Evolutionary conservation across 1,284 basidiomycete species (phyloP).

Genomic region (Golubevia sp.): DNA sequence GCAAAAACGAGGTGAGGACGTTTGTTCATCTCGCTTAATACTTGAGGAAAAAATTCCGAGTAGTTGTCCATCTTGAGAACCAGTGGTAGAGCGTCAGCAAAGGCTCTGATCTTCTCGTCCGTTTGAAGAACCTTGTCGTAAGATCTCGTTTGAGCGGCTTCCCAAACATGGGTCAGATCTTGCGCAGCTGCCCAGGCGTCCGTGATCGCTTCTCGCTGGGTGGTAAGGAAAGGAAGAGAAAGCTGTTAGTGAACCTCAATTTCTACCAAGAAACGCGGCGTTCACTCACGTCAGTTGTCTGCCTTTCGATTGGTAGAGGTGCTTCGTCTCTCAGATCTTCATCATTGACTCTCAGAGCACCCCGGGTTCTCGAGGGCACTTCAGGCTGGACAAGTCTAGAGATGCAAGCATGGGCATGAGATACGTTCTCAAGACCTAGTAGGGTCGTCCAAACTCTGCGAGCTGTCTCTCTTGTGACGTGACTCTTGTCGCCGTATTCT

Average conservation of each 20-base stretch:
- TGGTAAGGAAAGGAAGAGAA: no score
- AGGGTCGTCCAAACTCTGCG: not conserved
- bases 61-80: not conserved
- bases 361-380: not conserved
- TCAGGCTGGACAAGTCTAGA: not conserved
- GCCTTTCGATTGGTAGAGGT: not conserved
- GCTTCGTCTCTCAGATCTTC: not conserved
- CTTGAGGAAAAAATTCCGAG: not conserved
- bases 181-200: not conserved
- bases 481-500: not conserved
- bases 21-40: not conserved
- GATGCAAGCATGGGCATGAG: not conserved
- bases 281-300: no score
- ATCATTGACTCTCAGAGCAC: not conserved
- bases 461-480: not conserved
- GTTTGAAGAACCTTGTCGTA: not conserved
- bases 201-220: not conserved
- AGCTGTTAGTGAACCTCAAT: no score
- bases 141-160: not conserved
- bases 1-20: not conserved
- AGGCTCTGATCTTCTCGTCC: not conserved
- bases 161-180: not conserved
- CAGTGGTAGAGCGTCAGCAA: not conserved
- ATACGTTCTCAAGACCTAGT: not conserved
- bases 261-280: no score